These are phyloP conservation scores for Hypoxylon perforatum DNA, from an alignment of 495 filamentous ascomycete genomes.

Conservation along the genomic window DNA sequence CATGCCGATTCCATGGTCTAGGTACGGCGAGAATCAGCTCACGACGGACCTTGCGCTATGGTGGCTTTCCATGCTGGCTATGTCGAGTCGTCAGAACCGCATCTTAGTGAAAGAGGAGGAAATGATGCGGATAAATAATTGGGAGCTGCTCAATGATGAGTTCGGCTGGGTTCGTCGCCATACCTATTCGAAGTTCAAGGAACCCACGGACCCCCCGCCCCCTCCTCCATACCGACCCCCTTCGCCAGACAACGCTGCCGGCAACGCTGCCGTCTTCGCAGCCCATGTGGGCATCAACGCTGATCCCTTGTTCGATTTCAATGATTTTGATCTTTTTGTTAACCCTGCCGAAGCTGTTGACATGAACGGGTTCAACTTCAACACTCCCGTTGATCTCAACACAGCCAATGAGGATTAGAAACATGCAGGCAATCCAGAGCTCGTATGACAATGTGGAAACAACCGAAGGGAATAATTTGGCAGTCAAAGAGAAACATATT, in stretches of 20 bases:
- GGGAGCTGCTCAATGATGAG: background rate
- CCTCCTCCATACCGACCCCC: background rate
- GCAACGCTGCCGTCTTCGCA: background rate
- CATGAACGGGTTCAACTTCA: no score
- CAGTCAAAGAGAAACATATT: no score
- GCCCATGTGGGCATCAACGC: background rate
- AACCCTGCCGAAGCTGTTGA: no score
- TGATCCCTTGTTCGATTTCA: background rate
- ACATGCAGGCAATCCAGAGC: background rate
- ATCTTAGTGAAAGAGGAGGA: background rate
- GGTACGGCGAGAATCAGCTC: slow-evolving; percentile 9
- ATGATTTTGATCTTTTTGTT: background rate
- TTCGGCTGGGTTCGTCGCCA: background rate
- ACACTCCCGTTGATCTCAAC: background rate
- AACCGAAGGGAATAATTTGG: no score
- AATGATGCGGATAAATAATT: background rate
- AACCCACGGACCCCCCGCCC: background rate
- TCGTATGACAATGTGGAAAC: no score
- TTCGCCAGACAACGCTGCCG: background rate
- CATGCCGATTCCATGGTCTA: slow-evolving; percentile 23
- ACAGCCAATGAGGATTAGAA: background rate
- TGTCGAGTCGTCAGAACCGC: slow-evolving; percentile 4
- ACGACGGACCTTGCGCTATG: slow-evolving; percentile 28
- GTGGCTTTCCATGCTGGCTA: slow-evolving; percentile 25
- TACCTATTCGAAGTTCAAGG: background rate